Base-by-base conservation (phyloP, 345 rosid species). In the Citrus maxima region DNA sequence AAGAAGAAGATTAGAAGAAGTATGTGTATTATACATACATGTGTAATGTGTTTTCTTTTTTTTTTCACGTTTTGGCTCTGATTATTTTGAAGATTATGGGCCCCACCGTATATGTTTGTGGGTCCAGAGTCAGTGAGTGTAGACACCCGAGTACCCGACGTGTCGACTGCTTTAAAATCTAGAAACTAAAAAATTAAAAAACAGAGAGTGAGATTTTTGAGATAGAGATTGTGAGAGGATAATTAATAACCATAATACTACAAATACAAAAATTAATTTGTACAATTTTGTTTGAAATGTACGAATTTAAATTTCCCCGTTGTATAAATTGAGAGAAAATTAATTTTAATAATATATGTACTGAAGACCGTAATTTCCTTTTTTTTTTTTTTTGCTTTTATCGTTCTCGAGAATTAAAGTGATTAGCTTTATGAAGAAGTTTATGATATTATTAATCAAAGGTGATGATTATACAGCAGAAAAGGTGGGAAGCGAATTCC, bases 51-150 rank as follows among this genome's bases (percentile, higher is more conserved):
- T 3, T 46, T 46, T 13, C 51, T 0, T 38, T 64, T 35, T 30
- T 28, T 30, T 66, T 38, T 70, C 5, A 7, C 42, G 62, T 37
- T 51, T 61, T 2, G 86, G 85, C 85, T 80, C 88, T 87, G 91
- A 83, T 85, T 84, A 77, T 82, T 83, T 83, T 77, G 86, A 75
- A 72, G 75, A 30, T 8, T 10, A 5, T 75, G 88, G 89, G 86
- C 22, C 86, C 91, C 86, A 79, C 80, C 25, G 32, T 12, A 67
- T n/a, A 78, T 74, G 78, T 67, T 21, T 35, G 82, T 83, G 82
- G 85, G 90, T 60, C 81, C 49, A 75, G 61, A 42, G 81, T 72
- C 65, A 37, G 72, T 37, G 54, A 78, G 79, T 30, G 73, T 74
- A 72, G 82, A 81, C 75, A 70, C 24, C 14, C 22, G 63, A 58